A percentile compares a stretch with the other conserved stretches of the same genome.
Evolutionary conservation across 2,329 filamentous ascomycete species (phyloP).

Genomic region (Sarocladiaceae sp.): DNA sequence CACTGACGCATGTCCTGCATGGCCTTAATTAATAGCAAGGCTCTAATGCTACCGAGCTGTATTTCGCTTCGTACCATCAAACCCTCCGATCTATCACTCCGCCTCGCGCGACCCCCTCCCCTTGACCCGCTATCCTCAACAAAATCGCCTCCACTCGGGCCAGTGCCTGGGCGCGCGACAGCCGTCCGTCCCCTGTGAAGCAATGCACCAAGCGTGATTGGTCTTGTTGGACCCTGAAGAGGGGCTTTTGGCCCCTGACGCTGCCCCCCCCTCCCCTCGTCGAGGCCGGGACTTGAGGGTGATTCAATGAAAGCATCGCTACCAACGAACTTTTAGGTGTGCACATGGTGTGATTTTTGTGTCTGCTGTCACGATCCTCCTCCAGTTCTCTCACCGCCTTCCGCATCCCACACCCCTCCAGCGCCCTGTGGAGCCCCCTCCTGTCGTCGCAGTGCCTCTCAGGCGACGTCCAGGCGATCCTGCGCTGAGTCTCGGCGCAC

Average conservation of each 20-base stretch:
- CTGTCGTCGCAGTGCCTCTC: not conserved
- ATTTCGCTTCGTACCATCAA: not conserved
- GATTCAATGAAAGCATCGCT: not conserved
- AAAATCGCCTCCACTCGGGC: constrained; percentile 1
- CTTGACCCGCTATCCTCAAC: constrained; percentile 3
- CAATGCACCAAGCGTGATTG: constrained; percentile 1
- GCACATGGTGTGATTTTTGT: not conserved
- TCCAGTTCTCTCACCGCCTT: constrained; percentile 2
- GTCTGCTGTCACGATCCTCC: not conserved
- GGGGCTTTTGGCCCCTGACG: constrained; percentile 5
- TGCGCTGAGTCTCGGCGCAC: constrained; percentile 1
- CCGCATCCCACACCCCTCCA: not conserved
- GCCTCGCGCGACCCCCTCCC: no score
- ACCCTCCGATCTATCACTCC: no score
- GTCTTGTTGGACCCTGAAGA: constrained; percentile 7
- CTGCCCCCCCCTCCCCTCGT: not conserved
- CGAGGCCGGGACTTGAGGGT: not conserved
- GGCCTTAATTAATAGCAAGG: not conserved
- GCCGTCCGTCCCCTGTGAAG: not conserved
- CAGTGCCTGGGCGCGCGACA: not conserved
- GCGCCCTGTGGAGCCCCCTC: not conserved
- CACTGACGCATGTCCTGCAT: no score
- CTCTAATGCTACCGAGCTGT: not conserved
- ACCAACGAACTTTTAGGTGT: no score
- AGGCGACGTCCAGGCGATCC: not conserved